These are phyloP conservation scores for Trichoderma hamatum DNA, from an alignment of 2,329 filamentous ascomycete species.

Conservation along the genomic window DNA sequence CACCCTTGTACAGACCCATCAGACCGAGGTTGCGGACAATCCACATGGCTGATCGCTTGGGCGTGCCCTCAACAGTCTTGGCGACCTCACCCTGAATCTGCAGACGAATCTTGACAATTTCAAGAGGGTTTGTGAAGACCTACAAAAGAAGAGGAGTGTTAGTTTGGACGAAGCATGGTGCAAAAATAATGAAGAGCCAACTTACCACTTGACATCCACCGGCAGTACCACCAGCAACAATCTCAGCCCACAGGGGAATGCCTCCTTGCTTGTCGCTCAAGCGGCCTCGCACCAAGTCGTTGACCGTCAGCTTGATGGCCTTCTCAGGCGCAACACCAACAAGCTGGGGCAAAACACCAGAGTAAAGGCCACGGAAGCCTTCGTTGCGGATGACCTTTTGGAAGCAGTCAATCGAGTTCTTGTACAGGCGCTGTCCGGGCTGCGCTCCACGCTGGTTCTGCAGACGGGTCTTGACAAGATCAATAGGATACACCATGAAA, in stretches of 20 bases:
- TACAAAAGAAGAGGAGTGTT: constrained; percentile 40
- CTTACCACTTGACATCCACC: constrained; percentile 95
- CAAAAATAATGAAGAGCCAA: constrained; percentile 34
- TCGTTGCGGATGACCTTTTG: constrained; percentile 92
- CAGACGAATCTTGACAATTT: constrained; percentile 98
- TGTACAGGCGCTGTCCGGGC: constrained; percentile 87
- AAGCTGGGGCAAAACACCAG: constrained; percentile 90
- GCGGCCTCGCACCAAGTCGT: constrained; percentile 81
- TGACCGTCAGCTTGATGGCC: constrained; percentile 98
- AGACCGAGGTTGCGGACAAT: constrained; percentile 95
- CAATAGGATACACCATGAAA: constrained; percentile 99
- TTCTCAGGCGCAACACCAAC: constrained; percentile 99
- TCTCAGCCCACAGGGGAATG: constrained; percentile 72
- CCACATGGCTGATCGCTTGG: constrained; percentile 94
- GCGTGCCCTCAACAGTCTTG: constrained; percentile 79
- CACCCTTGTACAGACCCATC: constrained; percentile 94
- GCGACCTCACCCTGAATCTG: constrained; percentile 96
- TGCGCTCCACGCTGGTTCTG: constrained; percentile 89
- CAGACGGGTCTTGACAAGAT: constrained; percentile 97
- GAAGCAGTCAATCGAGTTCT: constrained; percentile 95
- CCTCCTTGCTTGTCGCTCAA: constrained; percentile 76
- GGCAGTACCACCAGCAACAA: constrained; percentile 85
- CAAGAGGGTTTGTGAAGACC: constrained; percentile 96
- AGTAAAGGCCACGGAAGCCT: constrained; percentile 86
- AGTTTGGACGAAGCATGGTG: background rate